Conservation (phyloP, 2,329 filamentous ascomycete genomes). For the Venturia effusa region DNA sequence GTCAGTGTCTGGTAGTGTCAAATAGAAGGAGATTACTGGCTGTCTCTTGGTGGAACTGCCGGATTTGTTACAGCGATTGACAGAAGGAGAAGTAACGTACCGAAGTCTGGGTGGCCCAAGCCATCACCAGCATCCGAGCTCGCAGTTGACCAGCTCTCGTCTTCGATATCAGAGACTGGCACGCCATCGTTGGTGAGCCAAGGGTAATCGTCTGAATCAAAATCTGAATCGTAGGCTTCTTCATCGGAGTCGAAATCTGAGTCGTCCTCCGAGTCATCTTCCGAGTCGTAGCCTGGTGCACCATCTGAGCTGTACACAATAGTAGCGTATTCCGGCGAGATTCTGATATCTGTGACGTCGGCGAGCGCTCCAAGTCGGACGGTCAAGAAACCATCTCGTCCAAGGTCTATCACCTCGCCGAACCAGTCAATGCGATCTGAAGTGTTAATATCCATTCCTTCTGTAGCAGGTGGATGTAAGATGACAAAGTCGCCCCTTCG, state of each 20-base stretch:
- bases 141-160: slow-evolving; percentile 2
- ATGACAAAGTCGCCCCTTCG: slow-evolving; percentile 44
- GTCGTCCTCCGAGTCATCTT: not conserved
- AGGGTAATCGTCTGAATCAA: not conserved
- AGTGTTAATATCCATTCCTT: slow-evolving; percentile 14
- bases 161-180: slow-evolving; percentile 3
- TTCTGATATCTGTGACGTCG: slow-evolving; percentile 37
- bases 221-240: not conserved
- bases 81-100: not conserved
- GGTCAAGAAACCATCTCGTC: slow-evolving; percentile 41
- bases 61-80: not conserved
- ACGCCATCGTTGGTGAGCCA: slow-evolving; percentile 2
- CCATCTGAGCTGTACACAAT: slow-evolving; percentile 25
- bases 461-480: slow-evolving; percentile 23
- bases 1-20: not conserved
- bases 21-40: not conserved
- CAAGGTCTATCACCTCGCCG: slow-evolving; percentile 45
- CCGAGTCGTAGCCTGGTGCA: not conserved
- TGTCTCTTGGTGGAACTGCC: not conserved
- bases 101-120: not conserved
- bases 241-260: not conserved
- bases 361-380: slow-evolving; percentile 42
- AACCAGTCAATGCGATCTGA: slow-evolving; percentile 35
- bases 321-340: slow-evolving; percentile 38
- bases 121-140: not conserved